Percentiles rank a stretch among this genome's conserved stretches.
Evolutionary conservation across 768 basidiomycete species (phyloP).

Genomic region (Serpula lacrymans): DNA sequence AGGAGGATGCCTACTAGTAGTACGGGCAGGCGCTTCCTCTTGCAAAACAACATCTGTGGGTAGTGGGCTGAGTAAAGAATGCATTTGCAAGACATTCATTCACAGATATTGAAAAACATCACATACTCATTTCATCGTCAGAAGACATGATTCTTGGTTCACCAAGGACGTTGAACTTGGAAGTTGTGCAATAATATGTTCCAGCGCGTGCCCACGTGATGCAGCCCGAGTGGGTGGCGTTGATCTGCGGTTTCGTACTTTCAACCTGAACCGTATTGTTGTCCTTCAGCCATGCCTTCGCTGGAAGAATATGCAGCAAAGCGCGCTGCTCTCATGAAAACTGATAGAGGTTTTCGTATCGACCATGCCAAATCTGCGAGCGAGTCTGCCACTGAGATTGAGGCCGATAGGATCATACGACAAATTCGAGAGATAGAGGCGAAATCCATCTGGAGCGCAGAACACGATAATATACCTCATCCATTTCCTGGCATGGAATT

Average conservation of each 20-base stretch:
- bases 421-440: conserved; percentile 54
- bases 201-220: conserved; percentile 5
- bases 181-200: neutral
- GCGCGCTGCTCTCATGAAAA: conserved; percentile 27
- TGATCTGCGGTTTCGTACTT: neutral
- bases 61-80: no score
- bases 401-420: conserved; percentile 58
- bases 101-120: neutral
- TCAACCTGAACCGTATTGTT: neutral
- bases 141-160: no score
- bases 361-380: conserved; percentile 33
- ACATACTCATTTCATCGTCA: conserved; percentile 28
- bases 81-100: neutral
- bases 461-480: conserved; percentile 52
- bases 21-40: no score
- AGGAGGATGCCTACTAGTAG: no score
- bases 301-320: conserved; percentile 20
- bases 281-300: conserved; percentile 3
- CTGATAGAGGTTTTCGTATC: conserved; percentile 50
- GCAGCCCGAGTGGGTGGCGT: neutral
- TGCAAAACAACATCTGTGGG: no score
- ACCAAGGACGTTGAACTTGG: neutral
- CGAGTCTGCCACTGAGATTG: conserved; percentile 35
- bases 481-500: conserved; percentile 80
- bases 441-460: conserved; percentile 53